Conservation (phyloP, 2,329 filamentous ascomycete species). For the Colletotrichum truncatum region DNA sequence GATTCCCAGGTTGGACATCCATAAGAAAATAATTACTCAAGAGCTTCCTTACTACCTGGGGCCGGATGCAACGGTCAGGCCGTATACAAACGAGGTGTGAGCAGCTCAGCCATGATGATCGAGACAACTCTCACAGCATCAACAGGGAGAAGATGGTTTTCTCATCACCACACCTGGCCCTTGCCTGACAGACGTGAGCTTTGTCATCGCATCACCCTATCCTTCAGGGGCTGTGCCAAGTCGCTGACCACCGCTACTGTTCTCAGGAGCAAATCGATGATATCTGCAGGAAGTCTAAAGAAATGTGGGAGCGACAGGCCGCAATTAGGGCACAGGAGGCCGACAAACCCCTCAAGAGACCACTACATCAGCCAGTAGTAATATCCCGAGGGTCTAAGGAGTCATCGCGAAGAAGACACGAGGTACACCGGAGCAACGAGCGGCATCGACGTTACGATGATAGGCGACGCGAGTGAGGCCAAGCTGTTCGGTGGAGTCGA, state of each 20-base stretch:
- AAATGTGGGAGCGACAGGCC: constrained; percentile 66
- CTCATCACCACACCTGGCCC: constrained; percentile 66
- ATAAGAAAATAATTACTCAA: constrained; percentile 67
- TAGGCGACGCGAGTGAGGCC: constrained; percentile 36
- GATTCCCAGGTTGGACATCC: constrained; percentile 68
- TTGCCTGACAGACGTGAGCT: constrained; percentile 67
- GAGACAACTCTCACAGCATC: constrained; percentile 30
- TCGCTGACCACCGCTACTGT: constrained; percentile 58
- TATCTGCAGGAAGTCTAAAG: constrained; percentile 67
- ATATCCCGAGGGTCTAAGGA: constrained; percentile 53
- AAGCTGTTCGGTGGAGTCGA: constrained; percentile 9
- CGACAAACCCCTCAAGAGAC: constrained; percentile 62
- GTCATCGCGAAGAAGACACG: constrained; percentile 43
- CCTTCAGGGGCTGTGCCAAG: constrained; percentile 42
- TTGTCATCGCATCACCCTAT: neutral
- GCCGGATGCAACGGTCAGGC: constrained; percentile 64
- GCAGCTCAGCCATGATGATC: constrained; percentile 32
- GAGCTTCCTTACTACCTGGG: constrained; percentile 68
- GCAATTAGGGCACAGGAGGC: constrained; percentile 57
- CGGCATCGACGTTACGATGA: constrained; percentile 38
- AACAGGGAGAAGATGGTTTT: constrained; percentile 68
- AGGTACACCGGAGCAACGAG: constrained; percentile 41
- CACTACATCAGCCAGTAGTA: constrained; percentile 64
- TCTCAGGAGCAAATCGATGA: constrained; percentile 70
- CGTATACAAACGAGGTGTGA: constrained; percentile 65